Evolutionary conservation across 306 rosid genomes (phyloP).

Genomic region (Rubus parviflorus): DNA sequence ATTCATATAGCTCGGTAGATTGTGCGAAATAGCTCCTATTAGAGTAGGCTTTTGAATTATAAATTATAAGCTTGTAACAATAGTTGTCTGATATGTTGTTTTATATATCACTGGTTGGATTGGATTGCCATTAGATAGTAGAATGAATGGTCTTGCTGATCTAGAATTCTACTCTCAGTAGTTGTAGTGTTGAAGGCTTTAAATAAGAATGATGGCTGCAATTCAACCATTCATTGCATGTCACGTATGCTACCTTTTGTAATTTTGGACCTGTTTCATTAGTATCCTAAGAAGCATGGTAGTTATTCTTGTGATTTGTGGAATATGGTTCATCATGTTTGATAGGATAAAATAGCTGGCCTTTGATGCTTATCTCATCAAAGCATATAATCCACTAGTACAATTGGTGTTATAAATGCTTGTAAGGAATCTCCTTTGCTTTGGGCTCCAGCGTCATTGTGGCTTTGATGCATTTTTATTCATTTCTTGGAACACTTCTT

Average conservation of each 20-base stretch:
- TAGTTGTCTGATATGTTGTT: constrained; percentile 11
- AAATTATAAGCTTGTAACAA: not conserved
- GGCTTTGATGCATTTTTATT: too few species aligned
- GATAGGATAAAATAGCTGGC: too few species aligned
- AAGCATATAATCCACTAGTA: too few species aligned
- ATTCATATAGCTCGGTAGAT: constrained; percentile 12
- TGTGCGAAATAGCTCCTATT: not conserved
- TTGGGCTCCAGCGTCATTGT: too few species aligned
- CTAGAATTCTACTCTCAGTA: not conserved
- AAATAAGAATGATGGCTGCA: not conserved
- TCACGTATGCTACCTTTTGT: not conserved
- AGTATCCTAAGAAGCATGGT: too few species aligned
- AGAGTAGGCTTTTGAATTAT: not conserved
- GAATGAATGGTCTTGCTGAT: not conserved
- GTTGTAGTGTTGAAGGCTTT: not conserved
- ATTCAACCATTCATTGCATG: not conserved
- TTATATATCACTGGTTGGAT: not conserved
- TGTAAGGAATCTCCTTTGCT: too few species aligned
- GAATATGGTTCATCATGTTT: too few species aligned
- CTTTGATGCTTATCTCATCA: too few species aligned
- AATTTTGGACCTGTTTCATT: too few species aligned
- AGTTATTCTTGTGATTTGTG: too few species aligned
- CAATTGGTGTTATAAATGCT: too few species aligned
- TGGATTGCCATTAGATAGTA: not conserved
- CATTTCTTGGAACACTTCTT: too few species aligned